Percentiles rank a stretch among this genome's conserved stretches.
phyloP scores from a whole-genome alignment of 2,329 filamentous ascomycete species.

The Chaetomium strumarium region DNA sequence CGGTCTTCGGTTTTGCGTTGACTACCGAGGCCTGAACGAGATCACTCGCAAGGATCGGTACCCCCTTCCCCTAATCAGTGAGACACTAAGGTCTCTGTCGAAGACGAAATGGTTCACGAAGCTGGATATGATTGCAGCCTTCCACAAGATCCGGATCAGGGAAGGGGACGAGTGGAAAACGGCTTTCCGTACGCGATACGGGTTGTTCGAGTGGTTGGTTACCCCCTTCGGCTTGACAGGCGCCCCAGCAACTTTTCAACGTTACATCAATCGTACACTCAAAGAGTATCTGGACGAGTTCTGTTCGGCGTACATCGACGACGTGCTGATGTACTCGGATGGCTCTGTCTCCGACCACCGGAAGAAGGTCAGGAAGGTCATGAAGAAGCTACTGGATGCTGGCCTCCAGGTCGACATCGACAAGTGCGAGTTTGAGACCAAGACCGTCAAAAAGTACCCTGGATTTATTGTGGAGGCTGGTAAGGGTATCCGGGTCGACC shows the following conservation, averaged over 20 bases:
- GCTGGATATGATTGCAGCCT: neutral
- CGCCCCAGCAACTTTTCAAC: constrained; percentile 9
- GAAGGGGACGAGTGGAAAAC: constrained; percentile 29
- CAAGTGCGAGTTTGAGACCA: constrained; percentile 1
- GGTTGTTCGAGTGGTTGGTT: constrained; percentile 28
- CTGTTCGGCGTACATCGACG: constrained; percentile 12
- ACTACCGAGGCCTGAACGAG: neutral
- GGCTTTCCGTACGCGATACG: constrained; percentile 25
- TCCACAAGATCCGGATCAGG: neutral
- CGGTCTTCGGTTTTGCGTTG: neutral
- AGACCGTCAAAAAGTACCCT: constrained; percentile 1
- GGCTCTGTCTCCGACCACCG: neutral
- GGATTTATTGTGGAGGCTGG: neutral
- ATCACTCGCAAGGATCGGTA: neutral
- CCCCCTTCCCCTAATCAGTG: neutral
- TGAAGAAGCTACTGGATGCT: neutral
- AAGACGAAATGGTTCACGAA: neutral
- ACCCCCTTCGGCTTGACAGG: constrained; percentile 28
- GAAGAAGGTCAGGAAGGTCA: neutral
- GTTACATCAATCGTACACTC: constrained; percentile 13
- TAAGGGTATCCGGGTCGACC: neutral
- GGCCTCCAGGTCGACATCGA: constrained; percentile 4
- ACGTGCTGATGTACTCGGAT: constrained; percentile 10
- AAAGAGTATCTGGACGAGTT: constrained; percentile 1
- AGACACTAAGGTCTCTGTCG: neutral